Evolutionary conservation across 116 monocot species (phyloP).

Genomic region (Posidonia oceanica): DNA sequence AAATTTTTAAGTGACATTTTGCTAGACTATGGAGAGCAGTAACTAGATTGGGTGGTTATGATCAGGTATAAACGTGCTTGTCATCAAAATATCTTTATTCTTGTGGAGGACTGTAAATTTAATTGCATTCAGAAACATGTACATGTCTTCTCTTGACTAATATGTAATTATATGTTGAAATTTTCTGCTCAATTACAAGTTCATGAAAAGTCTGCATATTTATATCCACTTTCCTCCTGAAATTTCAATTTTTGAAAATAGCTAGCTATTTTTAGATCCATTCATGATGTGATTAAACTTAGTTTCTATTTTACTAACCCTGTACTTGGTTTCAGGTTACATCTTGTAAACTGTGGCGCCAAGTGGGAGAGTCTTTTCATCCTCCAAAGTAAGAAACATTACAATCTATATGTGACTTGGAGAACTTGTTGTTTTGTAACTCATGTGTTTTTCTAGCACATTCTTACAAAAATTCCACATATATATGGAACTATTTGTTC

Average conservation of each 20-base stretch:
- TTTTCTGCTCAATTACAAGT: background rate
- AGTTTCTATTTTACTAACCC: background rate
- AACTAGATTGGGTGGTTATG: slow-evolving; percentile 83
- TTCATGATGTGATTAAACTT: too few species aligned
- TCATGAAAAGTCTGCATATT: background rate
- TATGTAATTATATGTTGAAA: background rate
- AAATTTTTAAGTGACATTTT: slow-evolving; percentile 1
- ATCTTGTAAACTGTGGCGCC: slow-evolving; percentile 90
- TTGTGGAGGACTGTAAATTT: background rate
- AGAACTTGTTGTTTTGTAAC: too few species aligned
- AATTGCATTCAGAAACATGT: background rate
- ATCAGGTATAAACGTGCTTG: slow-evolving; percentile 34
- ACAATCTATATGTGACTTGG: background rate
- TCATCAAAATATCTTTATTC: background rate
- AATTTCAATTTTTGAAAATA: background rate
- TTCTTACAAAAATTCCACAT: too few species aligned
- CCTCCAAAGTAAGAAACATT: slow-evolving; percentile 75
- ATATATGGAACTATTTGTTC: too few species aligned
- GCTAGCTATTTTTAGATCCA: too few species aligned
- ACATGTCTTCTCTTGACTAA: background rate
- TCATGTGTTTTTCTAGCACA: too few species aligned
- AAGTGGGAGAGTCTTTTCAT: slow-evolving; percentile 95
- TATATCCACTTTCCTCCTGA: background rate
- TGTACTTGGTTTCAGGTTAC: slow-evolving; percentile 44
- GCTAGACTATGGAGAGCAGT: slow-evolving; percentile 83